A percentile compares a stretch with the other conserved stretches of the same genome.
Evolutionary conservation across 176 grass and related monocot genomes (phyloP).

Genomic region (Poa annua): DNA sequence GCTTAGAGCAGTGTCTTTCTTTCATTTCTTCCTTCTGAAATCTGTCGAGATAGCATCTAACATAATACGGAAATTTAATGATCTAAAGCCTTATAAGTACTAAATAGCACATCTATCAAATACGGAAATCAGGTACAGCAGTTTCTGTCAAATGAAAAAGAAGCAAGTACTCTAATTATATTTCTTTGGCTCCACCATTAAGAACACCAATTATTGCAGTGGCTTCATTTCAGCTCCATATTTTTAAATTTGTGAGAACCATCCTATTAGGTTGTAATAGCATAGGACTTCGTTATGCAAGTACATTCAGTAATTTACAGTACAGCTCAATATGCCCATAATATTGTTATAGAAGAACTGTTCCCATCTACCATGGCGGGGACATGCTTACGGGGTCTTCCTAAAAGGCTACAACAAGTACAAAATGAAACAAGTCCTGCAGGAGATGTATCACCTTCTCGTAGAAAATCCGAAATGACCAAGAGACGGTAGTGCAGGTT

Average conservation of each 20-base stretch:
- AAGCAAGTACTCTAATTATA: slow-evolving; percentile 8
- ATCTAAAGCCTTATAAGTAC: slow-evolving; percentile 10
- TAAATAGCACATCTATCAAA: slow-evolving; percentile 15
- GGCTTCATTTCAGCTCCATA: slow-evolving; percentile 18
- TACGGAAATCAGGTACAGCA: slow-evolving; percentile 10
- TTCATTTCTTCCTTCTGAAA: background rate
- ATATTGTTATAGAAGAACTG: slow-evolving; percentile 23
- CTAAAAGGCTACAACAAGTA: background rate
- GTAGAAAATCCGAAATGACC: slow-evolving; percentile 99
- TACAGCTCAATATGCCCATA: slow-evolving; percentile 8
- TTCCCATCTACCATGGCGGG: slow-evolving; percentile 7
- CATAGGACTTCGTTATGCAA: background rate
- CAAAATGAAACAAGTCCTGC: background rate
- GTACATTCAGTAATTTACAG: slow-evolving; percentile 8
- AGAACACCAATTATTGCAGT: slow-evolving; percentile 11
- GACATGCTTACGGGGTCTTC: background rate
- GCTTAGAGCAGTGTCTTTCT: slow-evolving; percentile 9
- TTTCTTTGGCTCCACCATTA: slow-evolving; percentile 16
- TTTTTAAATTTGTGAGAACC: slow-evolving; percentile 28
- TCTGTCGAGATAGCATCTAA: slow-evolving; percentile 8
- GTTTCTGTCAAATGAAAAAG: slow-evolving; percentile 30
- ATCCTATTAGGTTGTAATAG: slow-evolving; percentile 11
- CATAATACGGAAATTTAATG: background rate
- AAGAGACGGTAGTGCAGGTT: slow-evolving; percentile 98
- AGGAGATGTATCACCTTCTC: slow-evolving; percentile 79